These are phyloP conservation scores for Porogramme epimiltina DNA, from an alignment of 1,284 basidiomycete genomes.

Conservation along the genomic window DNA sequence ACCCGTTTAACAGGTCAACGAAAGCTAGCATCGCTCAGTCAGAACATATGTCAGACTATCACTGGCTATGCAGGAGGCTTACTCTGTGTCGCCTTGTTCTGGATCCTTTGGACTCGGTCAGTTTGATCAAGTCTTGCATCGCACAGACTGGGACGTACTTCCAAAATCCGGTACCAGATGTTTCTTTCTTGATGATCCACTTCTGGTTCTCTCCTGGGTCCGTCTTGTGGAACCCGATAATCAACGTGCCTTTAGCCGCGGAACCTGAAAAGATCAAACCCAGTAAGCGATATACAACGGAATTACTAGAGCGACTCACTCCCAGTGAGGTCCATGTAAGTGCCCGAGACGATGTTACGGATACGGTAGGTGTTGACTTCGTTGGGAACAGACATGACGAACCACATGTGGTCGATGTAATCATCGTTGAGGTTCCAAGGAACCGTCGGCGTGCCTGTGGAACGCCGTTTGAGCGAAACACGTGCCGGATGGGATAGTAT, in stretches of 20 bases:
- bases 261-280: neutral
- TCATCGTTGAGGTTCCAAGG: neutral
- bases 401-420: constrained; percentile 3
- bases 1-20: neutral
- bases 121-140: neutral
- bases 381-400: neutral
- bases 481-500: neutral
- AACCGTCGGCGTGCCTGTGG: neutral
- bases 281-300: too few species aligned
- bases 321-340: constrained; percentile 1
- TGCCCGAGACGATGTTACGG: neutral
- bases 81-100: constrained; percentile 1
- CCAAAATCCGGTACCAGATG: neutral
- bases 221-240: neutral
- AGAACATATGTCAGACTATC: too few species aligned
- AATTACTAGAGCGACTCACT: neutral
- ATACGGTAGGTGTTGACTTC: neutral
- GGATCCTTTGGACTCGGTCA: neutral
- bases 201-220: constrained; percentile 1
- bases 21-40: neutral
- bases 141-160: neutral
- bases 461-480: too few species aligned
- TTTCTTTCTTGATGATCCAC: constrained; percentile 3
- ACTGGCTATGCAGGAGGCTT: neutral
- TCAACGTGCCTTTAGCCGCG: neutral